These are phyloP conservation scores for Phytophthora colocasiae DNA, from an alignment of 352 stramenopile species.

Conservation along the genomic window DNA sequence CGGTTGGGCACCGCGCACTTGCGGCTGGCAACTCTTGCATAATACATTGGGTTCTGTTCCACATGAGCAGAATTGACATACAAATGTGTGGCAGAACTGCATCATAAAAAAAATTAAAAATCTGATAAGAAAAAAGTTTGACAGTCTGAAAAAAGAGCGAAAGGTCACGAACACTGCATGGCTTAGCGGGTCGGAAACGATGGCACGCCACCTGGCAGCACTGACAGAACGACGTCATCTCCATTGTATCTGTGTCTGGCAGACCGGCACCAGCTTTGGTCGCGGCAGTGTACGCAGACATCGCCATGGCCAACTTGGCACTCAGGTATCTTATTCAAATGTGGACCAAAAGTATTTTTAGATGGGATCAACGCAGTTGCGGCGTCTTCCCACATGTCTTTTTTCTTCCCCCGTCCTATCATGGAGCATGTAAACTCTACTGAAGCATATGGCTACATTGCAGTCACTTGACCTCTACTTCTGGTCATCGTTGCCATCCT, in stretches of 20 bases:
- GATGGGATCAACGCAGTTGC: constrained; percentile 21
- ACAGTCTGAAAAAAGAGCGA: not conserved
- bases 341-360: constrained; percentile 27
- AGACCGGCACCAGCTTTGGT: constrained; percentile 1
- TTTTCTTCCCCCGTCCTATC: constrained; percentile 10
- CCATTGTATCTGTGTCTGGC: constrained; percentile 3
- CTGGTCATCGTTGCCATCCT: constrained; percentile 42
- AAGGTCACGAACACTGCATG: constrained; percentile 47
- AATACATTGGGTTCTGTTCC: constrained; percentile 33
- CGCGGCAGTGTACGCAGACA: constrained; percentile 3
- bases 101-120: constrained; percentile 15
- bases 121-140: constrained; percentile 9
- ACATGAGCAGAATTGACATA: constrained; percentile 59
- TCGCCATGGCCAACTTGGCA: constrained; percentile 23
- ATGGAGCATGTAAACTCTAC: constrained; percentile 23
- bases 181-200: constrained; percentile 42
- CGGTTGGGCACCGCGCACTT: constrained; percentile 45
- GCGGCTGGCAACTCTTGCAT: constrained; percentile 54
- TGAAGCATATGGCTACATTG: constrained; percentile 30
- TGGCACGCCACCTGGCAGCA: constrained; percentile 55
- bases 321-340: constrained; percentile 30
- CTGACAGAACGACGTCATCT: constrained; percentile 36
- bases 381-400: not conserved
- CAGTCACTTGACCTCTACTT: constrained; percentile 18
- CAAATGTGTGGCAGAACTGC: constrained; percentile 46